These are phyloP conservation scores for Pyrenopolyporus hunteri DNA, from an alignment of 495 filamentous ascomycete genomes.

Conservation along the genomic window DNA sequence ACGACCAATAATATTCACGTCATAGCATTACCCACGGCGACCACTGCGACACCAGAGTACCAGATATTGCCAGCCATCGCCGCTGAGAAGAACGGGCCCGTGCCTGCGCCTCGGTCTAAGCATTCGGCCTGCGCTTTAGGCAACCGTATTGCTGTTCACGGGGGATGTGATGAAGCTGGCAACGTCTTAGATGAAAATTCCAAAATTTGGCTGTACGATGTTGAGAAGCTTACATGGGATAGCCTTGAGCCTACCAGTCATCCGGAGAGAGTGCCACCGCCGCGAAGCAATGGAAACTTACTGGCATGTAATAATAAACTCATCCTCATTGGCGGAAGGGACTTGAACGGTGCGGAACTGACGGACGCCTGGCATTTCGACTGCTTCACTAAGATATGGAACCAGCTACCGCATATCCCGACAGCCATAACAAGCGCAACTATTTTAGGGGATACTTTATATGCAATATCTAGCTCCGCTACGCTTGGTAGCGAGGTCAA, in stretches of 20 bases:
- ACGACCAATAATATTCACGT: slow-evolving; percentile 55
- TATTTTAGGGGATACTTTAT: slow-evolving; percentile 50
- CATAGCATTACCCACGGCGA: slow-evolving; percentile 47
- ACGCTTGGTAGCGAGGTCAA: slow-evolving; percentile 50
- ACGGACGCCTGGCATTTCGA: slow-evolving; percentile 58
- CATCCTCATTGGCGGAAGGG: slow-evolving; percentile 50
- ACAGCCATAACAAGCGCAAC: slow-evolving; percentile 44
- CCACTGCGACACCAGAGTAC: slow-evolving; percentile 44
- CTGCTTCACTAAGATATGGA: slow-evolving; percentile 50
- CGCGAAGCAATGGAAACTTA: slow-evolving; percentile 30
- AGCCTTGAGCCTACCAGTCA: slow-evolving; percentile 35
- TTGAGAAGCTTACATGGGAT: slow-evolving; percentile 46
- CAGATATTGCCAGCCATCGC: slow-evolving; percentile 41
- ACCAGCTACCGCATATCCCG: slow-evolving; percentile 48
- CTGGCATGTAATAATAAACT: slow-evolving; percentile 44
- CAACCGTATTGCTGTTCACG: slow-evolving; percentile 51
- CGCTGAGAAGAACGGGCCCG: slow-evolving; percentile 30
- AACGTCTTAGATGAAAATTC: slow-evolving; percentile 49
- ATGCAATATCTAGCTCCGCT: slow-evolving; percentile 48
- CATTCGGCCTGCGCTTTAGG: slow-evolving; percentile 53
- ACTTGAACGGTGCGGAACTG: slow-evolving; percentile 25
- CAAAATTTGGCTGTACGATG: slow-evolving; percentile 56
- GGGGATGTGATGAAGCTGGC: slow-evolving; percentile 47
- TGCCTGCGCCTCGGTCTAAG: slow-evolving; percentile 46
- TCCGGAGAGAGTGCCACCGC: slow-evolving; percentile 27